A percentile compares a stretch with the other conserved stretches of the same genome.
Conservation (phyloP, 495 filamentous ascomycete genomes). For the Penicillium samsonianum region DNA sequence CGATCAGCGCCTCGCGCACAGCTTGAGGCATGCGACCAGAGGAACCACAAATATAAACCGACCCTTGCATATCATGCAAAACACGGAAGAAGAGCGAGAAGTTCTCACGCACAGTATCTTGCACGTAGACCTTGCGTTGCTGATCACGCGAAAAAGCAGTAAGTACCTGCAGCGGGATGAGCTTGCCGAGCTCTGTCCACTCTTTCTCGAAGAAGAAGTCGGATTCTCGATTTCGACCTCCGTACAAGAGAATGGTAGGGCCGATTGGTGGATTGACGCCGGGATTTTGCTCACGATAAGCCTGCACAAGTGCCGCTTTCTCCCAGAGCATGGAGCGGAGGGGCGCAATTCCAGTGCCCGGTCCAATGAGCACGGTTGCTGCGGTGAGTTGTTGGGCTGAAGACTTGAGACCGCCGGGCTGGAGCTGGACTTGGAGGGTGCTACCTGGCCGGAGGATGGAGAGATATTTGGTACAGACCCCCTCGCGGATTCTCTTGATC, state of each 20-base stretch:
- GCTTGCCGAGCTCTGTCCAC: constrained; percentile 54
- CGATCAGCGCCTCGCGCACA: constrained; percentile 78
- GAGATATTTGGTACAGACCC: constrained; percentile 88
- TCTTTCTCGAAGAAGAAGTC: constrained; percentile 84
- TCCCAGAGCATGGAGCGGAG: constrained; percentile 80
- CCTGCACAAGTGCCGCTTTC: constrained; percentile 44
- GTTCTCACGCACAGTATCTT: constrained; percentile 72
- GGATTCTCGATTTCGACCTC: constrained; percentile 66
- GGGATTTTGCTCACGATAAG: constrained; percentile 38
- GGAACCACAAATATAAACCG: constrained; percentile 80
- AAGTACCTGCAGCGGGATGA: constrained; percentile 55
- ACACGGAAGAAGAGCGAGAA: constrained; percentile 57
- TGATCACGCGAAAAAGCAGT: constrained; percentile 86
- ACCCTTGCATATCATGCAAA: constrained; percentile 53
- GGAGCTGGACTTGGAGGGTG: constrained; percentile 57
- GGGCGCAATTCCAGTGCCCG: constrained; percentile 90
- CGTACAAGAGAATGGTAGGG: constrained; percentile 66
- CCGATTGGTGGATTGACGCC: constrained; percentile 32
- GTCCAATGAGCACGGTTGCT: constrained; percentile 78
- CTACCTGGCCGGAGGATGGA: constrained; percentile 60
- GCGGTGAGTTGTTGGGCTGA: constrained; percentile 43
- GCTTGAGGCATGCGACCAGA: constrained; percentile 84
- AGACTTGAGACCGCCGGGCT: constrained; percentile 57
- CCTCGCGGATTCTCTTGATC: constrained; percentile 79
- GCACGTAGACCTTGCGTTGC: constrained; percentile 81